A percentile compares a stretch with the other conserved stretches of the same genome.
Evolutionary conservation across 345 rosid species (phyloP).

Genomic region (Nephelium lappaceum): DNA sequence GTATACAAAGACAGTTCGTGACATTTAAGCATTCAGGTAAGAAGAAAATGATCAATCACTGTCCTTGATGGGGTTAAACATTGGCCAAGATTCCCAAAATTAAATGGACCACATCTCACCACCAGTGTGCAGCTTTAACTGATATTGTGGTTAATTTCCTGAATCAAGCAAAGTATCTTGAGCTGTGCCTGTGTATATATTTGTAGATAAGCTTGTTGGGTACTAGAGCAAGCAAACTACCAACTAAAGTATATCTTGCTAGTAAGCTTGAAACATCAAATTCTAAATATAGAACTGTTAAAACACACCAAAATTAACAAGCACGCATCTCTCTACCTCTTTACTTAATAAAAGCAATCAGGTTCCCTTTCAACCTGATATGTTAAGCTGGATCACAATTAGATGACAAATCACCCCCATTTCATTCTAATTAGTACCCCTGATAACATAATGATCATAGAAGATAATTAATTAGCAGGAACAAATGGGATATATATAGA

Average conservation of each 20-base stretch:
- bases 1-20: conserved; percentile 13
- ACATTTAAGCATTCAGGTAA: conserved; percentile 10
- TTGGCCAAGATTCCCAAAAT: conserved; percentile 41
- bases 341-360: conserved; percentile 47
- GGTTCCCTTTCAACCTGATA: conserved; percentile 42
- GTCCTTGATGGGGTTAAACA: conserved; percentile 29
- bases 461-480: conserved; percentile 2
- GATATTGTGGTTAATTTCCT: conserved; percentile 37
- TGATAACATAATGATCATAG: background rate
- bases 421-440: background rate
- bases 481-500: background rate
- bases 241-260: conserved; percentile 27
- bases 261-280: conserved; percentile 46
- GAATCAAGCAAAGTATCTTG: conserved; percentile 41
- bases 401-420: background rate
- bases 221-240: conserved; percentile 33
- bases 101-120: conserved; percentile 35
- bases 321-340: conserved; percentile 30
- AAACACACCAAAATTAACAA: conserved; percentile 36
- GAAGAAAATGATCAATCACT: conserved; percentile 38
- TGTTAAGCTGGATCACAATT: background rate
- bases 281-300: conserved; percentile 40
- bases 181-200: conserved; percentile 6
- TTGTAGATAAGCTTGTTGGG: conserved; percentile 35
- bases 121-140: conserved; percentile 40